These are phyloP conservation scores for Dipodascopsis uninucleata DNA, from an alignment of 805 yeast genomes.

Conservation along the genomic window DNA sequence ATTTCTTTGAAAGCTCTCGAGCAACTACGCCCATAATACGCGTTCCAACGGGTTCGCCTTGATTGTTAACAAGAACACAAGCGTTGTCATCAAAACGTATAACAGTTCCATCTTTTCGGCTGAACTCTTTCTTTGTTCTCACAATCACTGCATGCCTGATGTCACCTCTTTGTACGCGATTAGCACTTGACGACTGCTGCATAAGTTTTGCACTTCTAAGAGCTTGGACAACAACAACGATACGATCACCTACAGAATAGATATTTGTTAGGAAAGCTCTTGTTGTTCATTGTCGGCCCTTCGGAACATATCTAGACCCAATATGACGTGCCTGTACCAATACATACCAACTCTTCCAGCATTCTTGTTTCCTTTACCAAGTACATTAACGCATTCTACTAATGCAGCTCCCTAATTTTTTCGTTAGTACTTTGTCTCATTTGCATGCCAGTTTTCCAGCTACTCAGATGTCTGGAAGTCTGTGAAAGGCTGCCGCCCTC, in stretches of 20 bases:
- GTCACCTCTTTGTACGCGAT: constrained; percentile 90
- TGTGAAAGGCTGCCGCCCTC: background rate
- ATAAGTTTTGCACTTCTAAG: constrained; percentile 16
- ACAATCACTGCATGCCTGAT: constrained; percentile 93
- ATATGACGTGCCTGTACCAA: too few species aligned
- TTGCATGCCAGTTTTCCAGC: constrained; percentile 44
- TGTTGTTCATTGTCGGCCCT: background rate
- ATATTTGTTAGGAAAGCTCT: background rate
- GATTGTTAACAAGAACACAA: constrained; percentile 88
- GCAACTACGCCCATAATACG: constrained; percentile 87
- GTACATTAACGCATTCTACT: constrained; percentile 93
- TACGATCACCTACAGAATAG: constrained; percentile 63
- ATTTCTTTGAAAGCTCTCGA: constrained; percentile 78
- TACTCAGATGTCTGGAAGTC: background rate
- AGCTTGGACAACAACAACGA: constrained; percentile 74
- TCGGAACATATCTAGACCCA: background rate
- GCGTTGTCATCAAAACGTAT: constrained; percentile 94
- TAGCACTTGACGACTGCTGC: constrained; percentile 31
- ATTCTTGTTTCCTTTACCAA: constrained; percentile 80
- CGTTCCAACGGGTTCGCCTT: constrained; percentile 90
- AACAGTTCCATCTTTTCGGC: constrained; percentile 81
- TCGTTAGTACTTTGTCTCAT: background rate
- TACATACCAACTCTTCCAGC: constrained; percentile 57
- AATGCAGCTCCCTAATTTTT: constrained; percentile 54
- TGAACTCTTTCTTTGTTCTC: constrained; percentile 76